These are phyloP conservation scores for Phialocephala subalpina DNA, from an alignment of 2,329 filamentous ascomycete genomes.

Conservation along the genomic window DNA sequence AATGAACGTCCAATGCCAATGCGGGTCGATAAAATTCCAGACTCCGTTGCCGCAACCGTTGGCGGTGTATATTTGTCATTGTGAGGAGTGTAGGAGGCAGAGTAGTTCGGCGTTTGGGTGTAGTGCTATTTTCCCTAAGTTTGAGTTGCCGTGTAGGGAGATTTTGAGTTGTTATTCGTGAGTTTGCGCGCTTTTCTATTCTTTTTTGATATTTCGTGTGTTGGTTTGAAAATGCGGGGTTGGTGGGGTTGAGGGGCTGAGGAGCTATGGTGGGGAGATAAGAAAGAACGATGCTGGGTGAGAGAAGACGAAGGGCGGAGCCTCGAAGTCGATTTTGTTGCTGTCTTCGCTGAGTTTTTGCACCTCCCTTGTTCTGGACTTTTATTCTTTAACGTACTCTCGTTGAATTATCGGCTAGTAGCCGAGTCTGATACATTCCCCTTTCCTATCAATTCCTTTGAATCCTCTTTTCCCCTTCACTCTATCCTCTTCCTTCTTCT, in stretches of 20 bases:
- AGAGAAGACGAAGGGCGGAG: too few species aligned
- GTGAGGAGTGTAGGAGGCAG: slow-evolving; percentile 70
- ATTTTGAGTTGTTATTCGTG: slow-evolving; percentile 63
- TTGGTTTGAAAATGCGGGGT: background rate
- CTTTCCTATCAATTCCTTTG: background rate
- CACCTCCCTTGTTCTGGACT: background rate
- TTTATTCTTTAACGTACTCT: background rate
- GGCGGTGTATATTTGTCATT: slow-evolving; percentile 77
- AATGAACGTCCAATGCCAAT: slow-evolving; percentile 51
- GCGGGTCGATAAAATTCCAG: slow-evolving; percentile 67
- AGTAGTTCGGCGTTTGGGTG: slow-evolving; percentile 72
- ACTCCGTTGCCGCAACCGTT: slow-evolving; percentile 67
- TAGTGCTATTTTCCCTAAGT: slow-evolving; percentile 75
- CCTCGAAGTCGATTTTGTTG: too few species aligned
- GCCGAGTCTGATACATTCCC: background rate
- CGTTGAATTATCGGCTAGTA: background rate
- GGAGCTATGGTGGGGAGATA: background rate
- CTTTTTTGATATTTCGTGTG: background rate
- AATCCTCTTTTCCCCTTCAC: slow-evolving; percentile 3
- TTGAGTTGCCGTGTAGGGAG: slow-evolving; percentile 59
- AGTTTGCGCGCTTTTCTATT: slow-evolving; percentile 41
- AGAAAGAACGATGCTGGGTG: too few species aligned
- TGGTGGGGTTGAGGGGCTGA: background rate
- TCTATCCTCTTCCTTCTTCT: background rate
- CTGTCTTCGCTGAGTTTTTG: background rate